phyloP scores from a whole-genome alignment of 2,329 filamentous ascomycete genomes.

The Colletotrichum sp. region DNA sequence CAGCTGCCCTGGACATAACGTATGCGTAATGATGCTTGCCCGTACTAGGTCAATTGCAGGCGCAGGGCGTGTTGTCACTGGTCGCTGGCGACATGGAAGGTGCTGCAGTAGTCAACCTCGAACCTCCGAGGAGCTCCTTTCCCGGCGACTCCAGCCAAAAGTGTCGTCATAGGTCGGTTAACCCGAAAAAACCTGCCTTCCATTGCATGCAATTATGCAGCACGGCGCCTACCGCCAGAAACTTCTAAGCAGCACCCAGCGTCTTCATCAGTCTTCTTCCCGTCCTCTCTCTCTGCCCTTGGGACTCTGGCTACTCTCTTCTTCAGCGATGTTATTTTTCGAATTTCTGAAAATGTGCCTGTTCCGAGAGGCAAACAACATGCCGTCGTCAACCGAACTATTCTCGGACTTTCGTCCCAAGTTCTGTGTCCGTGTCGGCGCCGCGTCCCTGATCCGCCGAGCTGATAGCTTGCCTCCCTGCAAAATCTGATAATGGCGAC shows the following conservation, averaged over 20 bases:
- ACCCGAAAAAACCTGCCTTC: background rate
- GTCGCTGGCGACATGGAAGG: background rate
- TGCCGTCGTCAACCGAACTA: background rate
- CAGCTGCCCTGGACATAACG: constrained; percentile 6
- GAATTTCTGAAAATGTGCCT: background rate
- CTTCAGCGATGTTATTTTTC: background rate
- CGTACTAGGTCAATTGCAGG: constrained; percentile 10
- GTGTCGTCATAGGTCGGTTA: constrained; percentile 19
- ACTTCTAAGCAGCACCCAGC: background rate
- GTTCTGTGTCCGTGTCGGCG: background rate
- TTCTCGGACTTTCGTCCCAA: constrained; percentile 16
- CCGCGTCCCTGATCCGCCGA: constrained; percentile 4
- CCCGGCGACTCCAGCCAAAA: constrained; percentile 1
- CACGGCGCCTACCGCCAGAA: background rate
- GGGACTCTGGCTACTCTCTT: background rate
- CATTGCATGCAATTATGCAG: constrained; percentile 15
- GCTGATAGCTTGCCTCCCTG: background rate
- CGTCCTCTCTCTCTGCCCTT: no score
- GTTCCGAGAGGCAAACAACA: background rate
- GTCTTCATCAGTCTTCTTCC: background rate
- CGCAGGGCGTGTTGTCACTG: background rate
- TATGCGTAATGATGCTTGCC: constrained; percentile 16
- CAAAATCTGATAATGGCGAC: background rate
- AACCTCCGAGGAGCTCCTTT: constrained; percentile 12
- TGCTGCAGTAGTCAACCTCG: background rate